Evolutionary conservation across 768 basidiomycete species (phyloP).

Genomic region (Termitomyces bulborhizus): DNA sequence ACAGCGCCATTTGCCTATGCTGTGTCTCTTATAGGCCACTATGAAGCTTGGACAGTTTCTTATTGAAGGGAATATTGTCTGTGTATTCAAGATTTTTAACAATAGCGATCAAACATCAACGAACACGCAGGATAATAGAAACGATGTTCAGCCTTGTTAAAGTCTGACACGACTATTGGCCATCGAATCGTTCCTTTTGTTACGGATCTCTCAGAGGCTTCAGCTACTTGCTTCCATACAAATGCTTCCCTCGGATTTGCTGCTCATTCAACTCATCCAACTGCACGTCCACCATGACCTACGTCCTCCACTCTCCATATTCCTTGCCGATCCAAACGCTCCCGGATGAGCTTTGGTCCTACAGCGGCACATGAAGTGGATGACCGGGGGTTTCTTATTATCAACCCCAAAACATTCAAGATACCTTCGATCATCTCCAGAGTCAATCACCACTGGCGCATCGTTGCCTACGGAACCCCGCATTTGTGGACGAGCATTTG

Average conservation of each 20-base stretch:
- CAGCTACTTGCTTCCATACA: slow-evolving; percentile 24
- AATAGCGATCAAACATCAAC: not conserved
- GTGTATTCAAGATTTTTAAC: not conserved
- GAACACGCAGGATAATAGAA: slow-evolving; percentile 15
- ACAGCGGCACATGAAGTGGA: slow-evolving; percentile 31
- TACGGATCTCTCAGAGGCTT: slow-evolving; percentile 14
- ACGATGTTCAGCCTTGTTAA: slow-evolving; percentile 4
- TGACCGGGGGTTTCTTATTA: slow-evolving; percentile 19
- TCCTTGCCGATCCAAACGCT: slow-evolving; percentile 32
- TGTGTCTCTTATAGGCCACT: not conserved
- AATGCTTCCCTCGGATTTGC: not conserved
- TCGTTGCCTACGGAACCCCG: slow-evolving; percentile 41
- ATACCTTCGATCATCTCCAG: slow-evolving; percentile 39
- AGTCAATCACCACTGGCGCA: slow-evolving; percentile 49
- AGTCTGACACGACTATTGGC: slow-evolving; percentile 14
- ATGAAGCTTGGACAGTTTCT: not conserved
- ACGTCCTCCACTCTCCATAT: not conserved
- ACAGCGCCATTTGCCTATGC: too few relatives aligned
- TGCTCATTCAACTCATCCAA: not conserved
- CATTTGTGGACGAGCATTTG: slow-evolving; percentile 52
- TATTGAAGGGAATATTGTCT: not conserved
- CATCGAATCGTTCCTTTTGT: slow-evolving; percentile 28
- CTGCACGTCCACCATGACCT: slow-evolving; percentile 3
- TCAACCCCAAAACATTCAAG: slow-evolving; percentile 34
- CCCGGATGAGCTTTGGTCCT: slow-evolving; percentile 52